phyloP scores from a whole-genome alignment of 2,329 filamentous ascomycete species.

The Sporothrix brasiliensis region DNA sequence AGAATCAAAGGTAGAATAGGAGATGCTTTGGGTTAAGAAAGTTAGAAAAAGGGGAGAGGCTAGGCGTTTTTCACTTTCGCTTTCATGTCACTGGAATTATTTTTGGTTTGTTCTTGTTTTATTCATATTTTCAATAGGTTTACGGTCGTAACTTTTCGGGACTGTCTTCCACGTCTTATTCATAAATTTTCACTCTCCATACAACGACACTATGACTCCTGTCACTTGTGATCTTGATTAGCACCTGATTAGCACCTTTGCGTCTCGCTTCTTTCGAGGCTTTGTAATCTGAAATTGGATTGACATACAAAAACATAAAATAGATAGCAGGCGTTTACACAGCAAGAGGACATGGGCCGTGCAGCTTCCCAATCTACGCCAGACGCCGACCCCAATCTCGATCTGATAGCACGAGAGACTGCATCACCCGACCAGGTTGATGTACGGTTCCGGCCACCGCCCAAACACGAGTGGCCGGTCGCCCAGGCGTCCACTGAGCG shows the following conservation, averaged over 20 bases:
- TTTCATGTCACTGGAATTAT: not conserved
- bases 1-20: conserved; percentile 2
- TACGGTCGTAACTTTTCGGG: conserved; percentile 1
- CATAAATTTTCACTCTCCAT: no score
- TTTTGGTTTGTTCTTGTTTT: not conserved
- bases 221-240: no score
- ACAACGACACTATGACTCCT: no score
- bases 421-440: conserved; percentile 67
- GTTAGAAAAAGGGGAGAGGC: not conserved
- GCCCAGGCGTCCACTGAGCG: conserved; percentile 79
- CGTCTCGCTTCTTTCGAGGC: no score
- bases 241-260: no score
- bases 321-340: not conserved
- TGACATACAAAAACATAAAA: not conserved
- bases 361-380: not conserved
- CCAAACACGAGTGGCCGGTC: conserved; percentile 81
- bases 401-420: not conserved
- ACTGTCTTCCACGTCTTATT: not conserved
- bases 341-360: no score
- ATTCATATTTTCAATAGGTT: not conserved
- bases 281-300: not conserved
- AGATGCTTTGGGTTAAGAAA: not conserved
- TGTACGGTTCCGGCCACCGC: conserved; percentile 80
- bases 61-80: not conserved
- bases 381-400: not conserved